These are phyloP conservation scores for Trichoderma brevicompactum DNA, from an alignment of 2,329 filamentous ascomycete species.

Conservation along the genomic window DNA sequence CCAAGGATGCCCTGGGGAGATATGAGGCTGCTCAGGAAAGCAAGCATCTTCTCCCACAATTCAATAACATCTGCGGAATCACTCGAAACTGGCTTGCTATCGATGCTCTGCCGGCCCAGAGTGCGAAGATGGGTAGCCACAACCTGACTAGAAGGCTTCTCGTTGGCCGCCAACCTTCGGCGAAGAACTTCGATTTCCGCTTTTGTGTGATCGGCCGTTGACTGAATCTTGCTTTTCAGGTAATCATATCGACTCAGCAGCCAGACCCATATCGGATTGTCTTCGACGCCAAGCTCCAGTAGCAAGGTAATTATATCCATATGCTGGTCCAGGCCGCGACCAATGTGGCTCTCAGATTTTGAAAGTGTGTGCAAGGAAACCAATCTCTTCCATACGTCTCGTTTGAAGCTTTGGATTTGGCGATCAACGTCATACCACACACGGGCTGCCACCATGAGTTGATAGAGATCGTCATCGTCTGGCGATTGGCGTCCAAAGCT, in stretches of 20 bases:
- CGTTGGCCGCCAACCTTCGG: conserved; percentile 73
- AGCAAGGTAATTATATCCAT: conserved; percentile 89
- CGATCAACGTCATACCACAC: conserved; percentile 96
- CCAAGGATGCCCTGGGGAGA: conserved; percentile 81
- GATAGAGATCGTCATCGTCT: conserved; percentile 79
- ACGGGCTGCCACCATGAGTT: conserved; percentile 82
- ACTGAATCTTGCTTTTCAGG: conserved; percentile 81
- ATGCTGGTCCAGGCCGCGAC: conserved; percentile 74
- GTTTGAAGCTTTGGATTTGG: conserved; percentile 84
- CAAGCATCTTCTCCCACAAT: conserved; percentile 87
- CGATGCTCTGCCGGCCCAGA: conserved; percentile 68
- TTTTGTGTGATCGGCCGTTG: conserved; percentile 81
- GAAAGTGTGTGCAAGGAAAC: conserved; percentile 66
- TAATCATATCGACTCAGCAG: conserved; percentile 87
- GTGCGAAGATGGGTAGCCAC: conserved; percentile 78
- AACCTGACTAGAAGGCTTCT: conserved; percentile 70
- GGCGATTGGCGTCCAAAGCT: conserved; percentile 59
- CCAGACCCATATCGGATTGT: conserved; percentile 98
- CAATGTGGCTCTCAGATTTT: conserved; percentile 52
- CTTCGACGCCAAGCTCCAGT: conserved; percentile 90
- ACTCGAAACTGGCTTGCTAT: conserved; percentile 65
- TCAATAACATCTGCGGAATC: conserved; percentile 83
- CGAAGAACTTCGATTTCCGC: conserved; percentile 92
- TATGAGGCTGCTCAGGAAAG: conserved; percentile 74
- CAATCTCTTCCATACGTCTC: conserved; percentile 84